Evolutionary conservation across 2,329 filamentous ascomycete species (phyloP).

Genomic region (Verticillium klebahnii): DNA sequence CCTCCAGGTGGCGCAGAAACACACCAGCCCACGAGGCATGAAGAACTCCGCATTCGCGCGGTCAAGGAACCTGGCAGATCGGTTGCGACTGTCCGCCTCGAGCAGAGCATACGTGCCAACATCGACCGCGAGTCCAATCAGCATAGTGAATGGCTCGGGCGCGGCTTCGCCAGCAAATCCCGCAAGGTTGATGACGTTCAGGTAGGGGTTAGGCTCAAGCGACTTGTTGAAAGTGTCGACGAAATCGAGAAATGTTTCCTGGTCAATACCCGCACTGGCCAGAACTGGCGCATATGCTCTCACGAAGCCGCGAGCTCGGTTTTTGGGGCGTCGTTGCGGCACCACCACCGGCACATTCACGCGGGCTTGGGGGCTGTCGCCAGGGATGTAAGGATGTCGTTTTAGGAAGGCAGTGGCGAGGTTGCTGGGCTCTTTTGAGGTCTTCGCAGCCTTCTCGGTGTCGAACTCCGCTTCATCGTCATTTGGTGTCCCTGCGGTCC

Average conservation of each 20-base stretch:
- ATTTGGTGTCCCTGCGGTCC: neutral
- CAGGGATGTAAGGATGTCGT: neutral
- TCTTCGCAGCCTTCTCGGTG: neutral
- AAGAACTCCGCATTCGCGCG: conserved; percentile 53
- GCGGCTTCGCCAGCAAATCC: conserved; percentile 31
- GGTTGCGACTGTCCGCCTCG: conserved; percentile 32
- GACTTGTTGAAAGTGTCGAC: conserved; percentile 40
- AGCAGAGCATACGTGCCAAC: conserved; percentile 34
- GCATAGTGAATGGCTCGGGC: conserved; percentile 33
- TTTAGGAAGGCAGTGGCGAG: conserved; percentile 3
- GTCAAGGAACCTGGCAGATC: conserved; percentile 50
- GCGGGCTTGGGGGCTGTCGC: neutral
- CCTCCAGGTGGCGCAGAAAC: conserved; percentile 46
- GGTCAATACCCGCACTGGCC: conserved; percentile 38
- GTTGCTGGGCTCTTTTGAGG: neutral
- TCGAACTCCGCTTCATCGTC: neutral
- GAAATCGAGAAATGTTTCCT: conserved; percentile 43
- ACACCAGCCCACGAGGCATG: conserved; percentile 48
- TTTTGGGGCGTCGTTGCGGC: conserved; percentile 45
- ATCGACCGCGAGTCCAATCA: conserved; percentile 37
- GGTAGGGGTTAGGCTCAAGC: conserved; percentile 24
- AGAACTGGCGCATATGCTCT: conserved; percentile 48
- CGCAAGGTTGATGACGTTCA: conserved; percentile 36
- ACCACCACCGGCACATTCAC: conserved; percentile 44
- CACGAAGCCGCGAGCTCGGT: conserved; percentile 44